Evolutionary conservation across 495 filamentous ascomycete genomes (phyloP), one percentile per base, ranked within the genome.

Genomic region (Neurospora sp.): DNA sequence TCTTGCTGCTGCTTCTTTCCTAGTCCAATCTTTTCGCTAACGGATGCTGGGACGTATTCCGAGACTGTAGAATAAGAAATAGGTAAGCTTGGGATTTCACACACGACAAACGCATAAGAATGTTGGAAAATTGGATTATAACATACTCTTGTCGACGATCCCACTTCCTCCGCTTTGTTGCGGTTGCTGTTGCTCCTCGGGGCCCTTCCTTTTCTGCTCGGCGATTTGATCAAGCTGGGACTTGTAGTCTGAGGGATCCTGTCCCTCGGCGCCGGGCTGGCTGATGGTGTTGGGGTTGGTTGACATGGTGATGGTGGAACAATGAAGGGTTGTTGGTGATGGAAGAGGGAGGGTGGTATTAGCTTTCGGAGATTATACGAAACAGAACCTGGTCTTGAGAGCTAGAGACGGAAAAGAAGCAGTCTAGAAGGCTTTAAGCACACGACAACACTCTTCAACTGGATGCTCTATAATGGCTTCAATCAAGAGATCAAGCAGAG

Each of bases 131-230:
- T 1, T 31, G 16, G 31, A 31, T 18, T 20, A 20, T 20, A 46
- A 27, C 75, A 54, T 70, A 80, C 81, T 77, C 70, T 80, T 82
- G 18, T 81, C 76, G 0, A 80, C 73, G 12, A 82, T 72, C 2
- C 71, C 41, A 37, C 39, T 37, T 39, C n/a, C 39, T 72, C 31
- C 66, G 42, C 41, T 38, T 72, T 35, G 14, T 70, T 69, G 14
- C 38, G 11, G 71, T 14, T 18, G 23, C 14, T 62, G 54, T 9
- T 31, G 35, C 0, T 39, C 35, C 16, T 72, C 41, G 10, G 40
- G 59, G 18, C 27, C 38, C 3, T 54, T 44, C 27, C 73, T 74
- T 1, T n/a, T 59, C n/a, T 75, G 46, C 5, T 39, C 20, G n/a
- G 81, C 81, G 0, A 71, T 72, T 16, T 76, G 37, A 69, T 82